A percentile compares a stretch with the other conserved stretches of the same genome.
Conservation (phyloP, 495 filamentous ascomycete genomes). For the Penicillium soppii region DNA sequence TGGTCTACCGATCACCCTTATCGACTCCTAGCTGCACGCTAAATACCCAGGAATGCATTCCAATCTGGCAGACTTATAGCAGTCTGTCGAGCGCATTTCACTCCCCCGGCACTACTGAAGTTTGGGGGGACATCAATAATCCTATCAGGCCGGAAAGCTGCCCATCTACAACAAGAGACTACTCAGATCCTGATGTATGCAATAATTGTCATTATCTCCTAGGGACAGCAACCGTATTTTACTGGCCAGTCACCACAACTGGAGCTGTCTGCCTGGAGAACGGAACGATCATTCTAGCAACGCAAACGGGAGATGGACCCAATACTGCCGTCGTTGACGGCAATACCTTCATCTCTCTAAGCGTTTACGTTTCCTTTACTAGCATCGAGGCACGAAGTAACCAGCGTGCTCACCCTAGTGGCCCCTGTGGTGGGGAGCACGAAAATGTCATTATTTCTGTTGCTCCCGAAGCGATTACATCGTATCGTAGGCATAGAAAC, state of each 20-base stretch:
- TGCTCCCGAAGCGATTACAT: slow-evolving; percentile 13
- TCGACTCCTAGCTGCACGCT: slow-evolving; percentile 12
- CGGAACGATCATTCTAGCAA: slow-evolving; percentile 20
- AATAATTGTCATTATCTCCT: slow-evolving; percentile 24
- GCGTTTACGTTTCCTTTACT: slow-evolving; percentile 27
- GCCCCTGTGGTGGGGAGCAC: slow-evolving; percentile 21
- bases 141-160: slow-evolving; percentile 18
- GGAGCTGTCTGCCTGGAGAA: slow-evolving; percentile 26
- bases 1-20: slow-evolving; percentile 15
- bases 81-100: slow-evolving; percentile 12
- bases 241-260: slow-evolving; percentile 26
- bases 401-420: slow-evolving; percentile 14
- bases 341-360: slow-evolving; percentile 22
- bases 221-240: slow-evolving; percentile 27
- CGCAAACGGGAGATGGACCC: slow-evolving; percentile 11
- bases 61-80: slow-evolving; percentile 24
- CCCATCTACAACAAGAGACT: slow-evolving; percentile 7
- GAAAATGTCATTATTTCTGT: slow-evolving; percentile 18
- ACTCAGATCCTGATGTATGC: slow-evolving; percentile 21
- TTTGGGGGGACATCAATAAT: slow-evolving; percentile 21
- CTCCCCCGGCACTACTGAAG: slow-evolving; percentile 2
- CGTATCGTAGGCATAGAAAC: slow-evolving; percentile 22
- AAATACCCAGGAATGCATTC: slow-evolving; percentile 18
- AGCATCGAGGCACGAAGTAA: slow-evolving; percentile 26
- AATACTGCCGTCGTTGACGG: slow-evolving; percentile 26